phyloP scores from a whole-genome alignment of 2,329 filamentous ascomycete genomes.

The Eutypa lata region DNA sequence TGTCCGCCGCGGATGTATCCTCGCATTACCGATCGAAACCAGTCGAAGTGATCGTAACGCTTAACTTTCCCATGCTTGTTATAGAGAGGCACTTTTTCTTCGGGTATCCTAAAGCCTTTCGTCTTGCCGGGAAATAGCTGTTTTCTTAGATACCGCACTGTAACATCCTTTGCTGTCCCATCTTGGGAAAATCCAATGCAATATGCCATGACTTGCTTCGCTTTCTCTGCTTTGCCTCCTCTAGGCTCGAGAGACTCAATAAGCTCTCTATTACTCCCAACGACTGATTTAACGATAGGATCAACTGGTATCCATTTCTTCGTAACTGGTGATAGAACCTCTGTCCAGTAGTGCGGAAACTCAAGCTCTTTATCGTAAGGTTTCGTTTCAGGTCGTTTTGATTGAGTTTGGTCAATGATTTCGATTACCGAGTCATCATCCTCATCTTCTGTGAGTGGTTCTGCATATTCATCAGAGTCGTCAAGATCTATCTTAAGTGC shows the following conservation, averaged over 20 bases:
- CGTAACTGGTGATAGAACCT: slow-evolving; percentile 79
- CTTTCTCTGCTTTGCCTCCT: slow-evolving; percentile 77
- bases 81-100: slow-evolving; percentile 79
- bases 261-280: slow-evolving; percentile 71
- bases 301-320: slow-evolving; percentile 79
- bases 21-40: slow-evolving; percentile 80
- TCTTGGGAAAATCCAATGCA: slow-evolving; percentile 79
- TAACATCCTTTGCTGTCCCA: slow-evolving; percentile 91
- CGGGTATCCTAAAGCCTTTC: slow-evolving; percentile 75
- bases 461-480: slow-evolving; percentile 46
- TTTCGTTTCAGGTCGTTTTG: slow-evolving; percentile 37
- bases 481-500: slow-evolving; percentile 27
- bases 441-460: slow-evolving; percentile 48
- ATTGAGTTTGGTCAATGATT: slow-evolving; percentile 42
- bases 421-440: slow-evolving; percentile 61
- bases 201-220: slow-evolving; percentile 88
- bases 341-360: slow-evolving; percentile 90
- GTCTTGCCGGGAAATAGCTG: slow-evolving; percentile 84
- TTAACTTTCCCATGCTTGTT: slow-evolving; percentile 75
- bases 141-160: slow-evolving; percentile 81
- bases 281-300: slow-evolving; percentile 62
- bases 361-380: slow-evolving; percentile 73
- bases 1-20: slow-evolving; percentile 58
- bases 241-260: slow-evolving; percentile 77
- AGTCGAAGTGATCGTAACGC: slow-evolving; percentile 76